These are phyloP conservation scores for Prasinococcaceae sp. DNA, from an alignment of 139 green algal species.

Conservation along the genomic window DNA sequence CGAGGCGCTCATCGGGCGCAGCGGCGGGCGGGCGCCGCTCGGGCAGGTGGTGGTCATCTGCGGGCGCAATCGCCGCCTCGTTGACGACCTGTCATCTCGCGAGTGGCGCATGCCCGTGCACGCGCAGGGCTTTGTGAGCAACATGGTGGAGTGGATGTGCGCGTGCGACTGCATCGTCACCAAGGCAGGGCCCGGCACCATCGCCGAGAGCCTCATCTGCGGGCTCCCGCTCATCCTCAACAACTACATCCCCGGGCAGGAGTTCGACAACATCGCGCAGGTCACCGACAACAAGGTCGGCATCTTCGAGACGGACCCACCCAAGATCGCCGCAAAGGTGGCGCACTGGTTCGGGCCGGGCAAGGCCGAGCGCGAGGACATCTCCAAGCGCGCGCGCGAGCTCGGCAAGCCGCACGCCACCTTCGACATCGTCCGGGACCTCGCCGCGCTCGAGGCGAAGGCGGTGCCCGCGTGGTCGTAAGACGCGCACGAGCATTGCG, in stretches of 20 bases:
- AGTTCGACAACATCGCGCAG: conserved; percentile 49
- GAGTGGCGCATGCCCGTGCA: conserved; percentile 23
- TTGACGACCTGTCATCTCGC: conserved; percentile 33
- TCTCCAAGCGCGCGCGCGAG: conserved; percentile 13
- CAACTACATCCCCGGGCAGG: conserved; percentile 72
- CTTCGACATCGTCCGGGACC: conserved; percentile 24
- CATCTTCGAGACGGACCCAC: conserved; percentile 50
- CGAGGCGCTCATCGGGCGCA: conserved; percentile 28
- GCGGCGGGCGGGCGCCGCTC: conserved; percentile 18
- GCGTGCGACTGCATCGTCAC: conserved; percentile 76
- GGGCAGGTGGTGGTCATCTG: conserved; percentile 81
- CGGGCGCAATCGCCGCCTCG: conserved; percentile 74
- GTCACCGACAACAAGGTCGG: conserved; percentile 67
- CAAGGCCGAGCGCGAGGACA: conserved; percentile 12
- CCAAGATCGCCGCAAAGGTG: conserved; percentile 46
- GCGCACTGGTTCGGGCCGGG: conserved; percentile 28
- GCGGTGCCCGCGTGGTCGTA: too few species aligned
- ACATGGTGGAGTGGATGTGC: conserved; percentile 85
- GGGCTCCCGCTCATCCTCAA: conserved; percentile 93
- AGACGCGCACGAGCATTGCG: too few species aligned
- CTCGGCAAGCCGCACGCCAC: conserved; percentile 22
- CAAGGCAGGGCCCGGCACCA: conserved; percentile 85
- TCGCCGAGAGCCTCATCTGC: conserved; percentile 86
- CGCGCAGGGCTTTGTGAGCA: conserved; percentile 74
- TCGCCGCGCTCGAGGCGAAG: not conserved